phyloP scores from a whole-genome alignment of 768 basidiomycete species.

The Suillus subalutaceus region DNA sequence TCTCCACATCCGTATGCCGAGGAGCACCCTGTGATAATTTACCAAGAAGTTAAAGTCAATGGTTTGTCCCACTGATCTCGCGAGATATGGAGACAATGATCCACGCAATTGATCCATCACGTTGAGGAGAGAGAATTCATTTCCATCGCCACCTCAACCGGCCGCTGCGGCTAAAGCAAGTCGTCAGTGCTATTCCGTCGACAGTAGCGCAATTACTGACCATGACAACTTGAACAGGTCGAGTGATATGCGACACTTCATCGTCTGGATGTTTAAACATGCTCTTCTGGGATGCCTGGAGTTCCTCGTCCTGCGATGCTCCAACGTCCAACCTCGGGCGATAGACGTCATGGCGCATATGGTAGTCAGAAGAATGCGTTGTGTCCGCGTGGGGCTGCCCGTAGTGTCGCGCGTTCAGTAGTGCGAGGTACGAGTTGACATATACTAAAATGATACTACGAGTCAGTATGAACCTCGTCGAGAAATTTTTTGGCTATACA shows the following conservation, averaged over 20 bases:
- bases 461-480: background rate
- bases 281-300: background rate
- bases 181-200: background rate
- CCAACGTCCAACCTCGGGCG: too few relatives aligned
- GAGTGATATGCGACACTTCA: background rate
- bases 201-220: background rate
- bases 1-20: too few relatives aligned
- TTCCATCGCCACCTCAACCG: background rate
- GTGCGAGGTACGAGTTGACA: conserved; percentile 10
- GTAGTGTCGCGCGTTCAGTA: conserved; percentile 5
- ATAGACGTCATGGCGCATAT: background rate
- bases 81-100: too few relatives aligned
- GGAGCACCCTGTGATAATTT: background rate
- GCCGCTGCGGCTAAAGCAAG: background rate
- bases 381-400: too few relatives aligned
- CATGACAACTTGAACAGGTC: background rate
- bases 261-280: background rate
- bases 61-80: background rate
- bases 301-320: too few relatives aligned
- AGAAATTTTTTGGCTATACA: background rate
- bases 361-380: too few relatives aligned
- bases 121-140: background rate
- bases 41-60: background rate
- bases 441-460: background rate
- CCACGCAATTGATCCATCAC: too few relatives aligned